Percentiles rank a stretch among this genome's conserved stretches.
Conservation (phyloP, 208 protist species). For the Crithidia thermophila region DNA sequence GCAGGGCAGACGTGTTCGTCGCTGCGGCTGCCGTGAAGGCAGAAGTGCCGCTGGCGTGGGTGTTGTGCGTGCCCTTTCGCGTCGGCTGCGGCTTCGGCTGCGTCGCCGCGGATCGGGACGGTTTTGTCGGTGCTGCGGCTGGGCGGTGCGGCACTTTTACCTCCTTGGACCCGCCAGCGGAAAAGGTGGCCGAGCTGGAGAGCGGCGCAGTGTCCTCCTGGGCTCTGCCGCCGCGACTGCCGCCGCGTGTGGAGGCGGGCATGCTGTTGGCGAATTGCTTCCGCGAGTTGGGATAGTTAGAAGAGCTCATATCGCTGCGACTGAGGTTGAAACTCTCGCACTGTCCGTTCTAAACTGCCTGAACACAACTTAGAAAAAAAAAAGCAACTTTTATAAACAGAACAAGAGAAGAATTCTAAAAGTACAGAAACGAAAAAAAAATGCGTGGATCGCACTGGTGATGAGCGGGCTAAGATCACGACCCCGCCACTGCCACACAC, state of each 20-base stretch:
- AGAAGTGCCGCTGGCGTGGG: too few species aligned
- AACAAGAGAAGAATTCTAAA: too few species aligned
- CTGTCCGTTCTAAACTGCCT: too few species aligned
- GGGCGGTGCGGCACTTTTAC: neutral
- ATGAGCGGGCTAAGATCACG: too few species aligned
- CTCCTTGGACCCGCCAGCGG: neutral
- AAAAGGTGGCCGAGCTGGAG: neutral
- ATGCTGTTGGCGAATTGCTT: constrained; percentile 19
- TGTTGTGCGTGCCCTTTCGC: too few species aligned
- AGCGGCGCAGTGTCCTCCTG: neutral
- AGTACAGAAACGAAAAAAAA: too few species aligned
- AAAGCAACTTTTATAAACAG: too few species aligned
- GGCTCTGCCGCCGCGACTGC: neutral
- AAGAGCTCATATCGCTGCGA: constrained; percentile 6
- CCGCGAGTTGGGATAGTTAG: constrained; percentile 1
- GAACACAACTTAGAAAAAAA: neutral
- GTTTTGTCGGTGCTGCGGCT: neutral
- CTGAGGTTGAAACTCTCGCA: too few species aligned
- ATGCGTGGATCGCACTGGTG: too few species aligned
- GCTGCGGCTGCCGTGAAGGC: neutral
- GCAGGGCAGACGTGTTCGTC: too few species aligned
- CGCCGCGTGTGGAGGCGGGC: constrained; percentile 7
- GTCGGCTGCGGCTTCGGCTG: neutral
- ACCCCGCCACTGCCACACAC: too few species aligned
- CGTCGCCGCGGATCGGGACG: neutral